These are phyloP conservation scores for Cystofilobasidium macerans DNA, from an alignment of 768 basidiomycete species.

Conservation along the genomic window DNA sequence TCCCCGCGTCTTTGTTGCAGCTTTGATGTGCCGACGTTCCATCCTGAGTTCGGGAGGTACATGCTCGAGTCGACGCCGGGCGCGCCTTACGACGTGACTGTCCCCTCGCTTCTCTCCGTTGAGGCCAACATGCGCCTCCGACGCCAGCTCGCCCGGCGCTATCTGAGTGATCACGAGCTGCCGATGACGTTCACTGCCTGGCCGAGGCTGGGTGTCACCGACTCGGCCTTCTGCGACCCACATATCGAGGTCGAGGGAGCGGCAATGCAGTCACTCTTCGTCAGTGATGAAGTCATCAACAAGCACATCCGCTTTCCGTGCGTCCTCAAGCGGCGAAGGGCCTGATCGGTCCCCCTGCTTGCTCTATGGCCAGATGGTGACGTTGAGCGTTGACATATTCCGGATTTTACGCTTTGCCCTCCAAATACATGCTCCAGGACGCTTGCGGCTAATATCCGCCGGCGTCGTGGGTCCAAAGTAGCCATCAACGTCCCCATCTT, in stretches of 20 bases:
- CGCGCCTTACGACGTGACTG: conserved; percentile 78
- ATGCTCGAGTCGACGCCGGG: conserved; percentile 99
- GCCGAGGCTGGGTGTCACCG: conserved; percentile 77
- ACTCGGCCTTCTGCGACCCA: conserved; percentile 74
- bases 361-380: no score
- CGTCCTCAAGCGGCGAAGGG: no score
- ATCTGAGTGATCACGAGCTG: conserved; percentile 73
- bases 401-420: no score
- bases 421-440: no score
- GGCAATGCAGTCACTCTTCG: conserved; percentile 85
- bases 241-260: conserved; percentile 65
- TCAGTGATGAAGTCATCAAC: conserved; percentile 92
- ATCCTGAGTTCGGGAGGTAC: conserved; percentile 95
- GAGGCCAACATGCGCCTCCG: conserved; percentile 92
- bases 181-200: conserved; percentile 92
- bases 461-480: conserved; percentile 81
- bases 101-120: conserved; percentile 75
- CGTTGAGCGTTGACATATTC: no score
- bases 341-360: no score
- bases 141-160: conserved; percentile 67
- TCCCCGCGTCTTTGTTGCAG: conserved; percentile 38
- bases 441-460: conserved; percentile 90
- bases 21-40: conserved; percentile 72
- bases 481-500: conserved; percentile 89
- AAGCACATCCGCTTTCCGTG: conserved; percentile 97